phyloP scores from a whole-genome alignment of 306 rosid species.

The Abrus pulchellus region DNA sequence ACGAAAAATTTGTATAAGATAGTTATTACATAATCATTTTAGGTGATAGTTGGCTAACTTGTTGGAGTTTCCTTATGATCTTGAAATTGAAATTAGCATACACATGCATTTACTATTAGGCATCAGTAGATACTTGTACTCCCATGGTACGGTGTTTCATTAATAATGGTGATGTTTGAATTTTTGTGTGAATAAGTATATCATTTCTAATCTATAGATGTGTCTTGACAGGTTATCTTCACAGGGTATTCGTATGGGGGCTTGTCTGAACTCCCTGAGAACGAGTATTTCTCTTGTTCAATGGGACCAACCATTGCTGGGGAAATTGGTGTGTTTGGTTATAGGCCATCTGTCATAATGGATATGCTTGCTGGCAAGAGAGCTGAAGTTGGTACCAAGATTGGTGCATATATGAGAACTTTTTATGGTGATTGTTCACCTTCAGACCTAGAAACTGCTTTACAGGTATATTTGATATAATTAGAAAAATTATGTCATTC shows the following conservation, averaged over 20 bases:
- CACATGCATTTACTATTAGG: conserved; percentile 32
- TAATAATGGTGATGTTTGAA: conserved; percentile 33
- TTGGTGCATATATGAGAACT: conserved; percentile 97
- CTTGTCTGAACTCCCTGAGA: conserved; percentile 89
- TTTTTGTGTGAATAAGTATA: conserved; percentile 29
- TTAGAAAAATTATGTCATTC: conserved; percentile 18
- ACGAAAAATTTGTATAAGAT: too few species aligned
- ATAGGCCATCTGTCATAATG: conserved; percentile 88
- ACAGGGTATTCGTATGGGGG: conserved; percentile 98
- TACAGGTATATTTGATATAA: conserved; percentile 77
- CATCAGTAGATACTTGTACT: conserved; percentile 27
- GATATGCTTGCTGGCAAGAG: conserved; percentile 99
- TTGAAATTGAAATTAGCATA: conserved; percentile 17
- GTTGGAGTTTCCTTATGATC: neutral
- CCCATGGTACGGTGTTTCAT: conserved; percentile 31
- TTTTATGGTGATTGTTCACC: conserved; percentile 98
- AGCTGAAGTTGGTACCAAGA: conserved; percentile 93
- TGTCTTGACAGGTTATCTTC: conserved; percentile 82
- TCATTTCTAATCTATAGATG: conserved; percentile 47
- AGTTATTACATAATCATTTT: too few species aligned
- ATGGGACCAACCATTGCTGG: conserved; percentile 98
- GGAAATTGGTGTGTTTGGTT: conserved; percentile 96
- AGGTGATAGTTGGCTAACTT: neutral
- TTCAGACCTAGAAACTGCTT: conserved; percentile 93
- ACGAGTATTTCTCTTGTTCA: conserved; percentile 88